Conservation (phyloP, 1,284 basidiomycete species). For the Grifola frondosa region DNA sequence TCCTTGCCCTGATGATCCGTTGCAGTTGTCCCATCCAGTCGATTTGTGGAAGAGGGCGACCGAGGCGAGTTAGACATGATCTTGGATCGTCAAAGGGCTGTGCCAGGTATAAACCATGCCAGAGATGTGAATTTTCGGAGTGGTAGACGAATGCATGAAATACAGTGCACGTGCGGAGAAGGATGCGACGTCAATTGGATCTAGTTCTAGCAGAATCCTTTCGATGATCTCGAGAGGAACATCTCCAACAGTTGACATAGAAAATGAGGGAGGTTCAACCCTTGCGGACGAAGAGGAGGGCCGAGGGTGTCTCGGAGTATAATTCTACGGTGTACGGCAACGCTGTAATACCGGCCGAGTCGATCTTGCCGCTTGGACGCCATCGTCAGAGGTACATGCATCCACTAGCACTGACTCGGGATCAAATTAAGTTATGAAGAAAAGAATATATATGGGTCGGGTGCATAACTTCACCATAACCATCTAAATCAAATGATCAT, state of each 20-base stretch:
- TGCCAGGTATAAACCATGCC: slow-evolving; percentile 60
- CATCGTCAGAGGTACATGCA: too few species aligned
- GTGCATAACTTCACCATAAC: too few species aligned
- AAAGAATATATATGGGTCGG: too few species aligned
- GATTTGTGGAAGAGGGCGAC: slow-evolving; percentile 35
- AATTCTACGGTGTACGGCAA: too few species aligned
- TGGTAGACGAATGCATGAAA: slow-evolving; percentile 47
- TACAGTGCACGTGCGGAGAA: slow-evolving; percentile 49
- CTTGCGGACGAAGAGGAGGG: too few species aligned
- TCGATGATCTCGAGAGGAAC: slow-evolving; percentile 59
- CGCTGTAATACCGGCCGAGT: too few species aligned
- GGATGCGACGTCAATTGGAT: slow-evolving; percentile 55
- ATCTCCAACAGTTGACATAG: slow-evolving; percentile 19
- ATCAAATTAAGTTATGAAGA: too few species aligned
- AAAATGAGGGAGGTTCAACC: too few species aligned
- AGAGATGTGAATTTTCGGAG: slow-evolving; percentile 46
- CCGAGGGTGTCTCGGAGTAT: too few species aligned
- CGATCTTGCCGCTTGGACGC: too few species aligned
- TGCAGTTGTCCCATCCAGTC: slow-evolving; percentile 57
- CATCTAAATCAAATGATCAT: too few species aligned
- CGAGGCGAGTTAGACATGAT: slow-evolving; percentile 42
- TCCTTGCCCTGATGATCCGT: slow-evolving; percentile 48
- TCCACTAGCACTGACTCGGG: too few species aligned
- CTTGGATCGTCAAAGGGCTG: slow-evolving; percentile 62
- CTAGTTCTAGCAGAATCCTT: slow-evolving; percentile 47